phyloP scores from a whole-genome alignment of 2,329 filamentous ascomycete species.

The Alternaria tenuissima region DNA sequence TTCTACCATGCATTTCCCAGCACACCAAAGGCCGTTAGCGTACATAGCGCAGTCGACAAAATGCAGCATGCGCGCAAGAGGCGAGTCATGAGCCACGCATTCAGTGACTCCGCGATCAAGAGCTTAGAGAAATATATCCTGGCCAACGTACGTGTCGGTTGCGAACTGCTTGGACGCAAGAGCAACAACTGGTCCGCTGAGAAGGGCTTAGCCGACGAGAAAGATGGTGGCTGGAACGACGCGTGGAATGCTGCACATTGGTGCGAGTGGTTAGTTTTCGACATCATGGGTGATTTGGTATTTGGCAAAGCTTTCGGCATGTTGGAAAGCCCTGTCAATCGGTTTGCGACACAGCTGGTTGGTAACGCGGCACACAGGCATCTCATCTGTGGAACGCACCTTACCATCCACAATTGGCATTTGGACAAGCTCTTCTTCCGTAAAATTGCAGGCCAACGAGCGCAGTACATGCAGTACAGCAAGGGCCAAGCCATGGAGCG shows the following conservation, averaged over 20 bases:
- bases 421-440: conserved; percentile 56
- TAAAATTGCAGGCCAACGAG: conserved; percentile 53
- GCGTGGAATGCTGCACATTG: conserved; percentile 56
- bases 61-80: conserved; percentile 57
- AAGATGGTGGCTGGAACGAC: conserved; percentile 51
- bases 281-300: conserved; percentile 61
- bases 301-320: conserved; percentile 57
- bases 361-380: conserved; percentile 57
- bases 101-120: conserved; percentile 56
- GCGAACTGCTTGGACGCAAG: conserved; percentile 43
- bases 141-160: conserved; percentile 53
- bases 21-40: conserved; percentile 53
- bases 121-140: conserved; percentile 57
- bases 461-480: conserved; percentile 55
- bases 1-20: conserved; percentile 60
- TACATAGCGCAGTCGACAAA: conserved; percentile 57
- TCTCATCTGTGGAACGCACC: conserved; percentile 55
- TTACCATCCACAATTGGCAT: conserved; percentile 54
- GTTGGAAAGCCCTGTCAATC: conserved; percentile 52
- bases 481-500: conserved; percentile 54
- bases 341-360: conserved; percentile 54
- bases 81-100: conserved; percentile 57
- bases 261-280: conserved; percentile 58
- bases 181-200: conserved; percentile 15
- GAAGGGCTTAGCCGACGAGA: conserved; percentile 14